Conservation (phyloP, 2,329 filamentous ascomycete genomes). For the Colletotrichum brevisporum region DNA sequence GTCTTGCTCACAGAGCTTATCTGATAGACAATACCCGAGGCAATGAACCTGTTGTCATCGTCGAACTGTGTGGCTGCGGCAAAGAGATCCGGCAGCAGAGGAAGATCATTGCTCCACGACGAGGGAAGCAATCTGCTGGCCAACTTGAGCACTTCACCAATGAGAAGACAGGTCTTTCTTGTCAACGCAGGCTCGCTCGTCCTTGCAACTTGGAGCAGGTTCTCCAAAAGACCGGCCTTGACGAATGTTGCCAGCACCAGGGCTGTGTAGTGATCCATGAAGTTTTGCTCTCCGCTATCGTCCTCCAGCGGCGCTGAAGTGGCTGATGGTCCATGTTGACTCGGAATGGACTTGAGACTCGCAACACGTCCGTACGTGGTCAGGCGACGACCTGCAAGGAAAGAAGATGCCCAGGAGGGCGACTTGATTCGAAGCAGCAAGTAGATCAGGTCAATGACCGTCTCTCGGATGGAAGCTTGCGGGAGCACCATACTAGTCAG, state of each 20-base stretch:
- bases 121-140: conserved; percentile 87
- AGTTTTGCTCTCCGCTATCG: conserved; percentile 80
- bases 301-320: conserved; percentile 70
- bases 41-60: conserved; percentile 80
- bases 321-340: conserved; percentile 48
- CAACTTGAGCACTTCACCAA: conserved; percentile 92
- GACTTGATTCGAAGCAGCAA: conserved; percentile 88
- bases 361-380: conserved; percentile 97
- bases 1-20: conserved; percentile 98
- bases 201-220: conserved; percentile 75
- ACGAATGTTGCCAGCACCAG: conserved; percentile 89
- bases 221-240: conserved; percentile 79
- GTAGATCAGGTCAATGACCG: conserved; percentile 90
- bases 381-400: conserved; percentile 89
- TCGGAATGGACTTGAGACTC: conserved; percentile 77
- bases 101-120: conserved; percentile 85
- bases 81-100: conserved; percentile 90
- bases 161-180: conserved; percentile 89
- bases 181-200: conserved; percentile 78
- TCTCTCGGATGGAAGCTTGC: conserved; percentile 73
- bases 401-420: conserved; percentile 94
- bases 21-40: conserved; percentile 94
- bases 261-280: conserved; percentile 95
- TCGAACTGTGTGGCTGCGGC: conserved; percentile 80
- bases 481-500: conserved; percentile 74